Evolutionary conservation across 1,284 basidiomycete species (phyloP).

Genomic region (Puccinia brachypodii): DNA sequence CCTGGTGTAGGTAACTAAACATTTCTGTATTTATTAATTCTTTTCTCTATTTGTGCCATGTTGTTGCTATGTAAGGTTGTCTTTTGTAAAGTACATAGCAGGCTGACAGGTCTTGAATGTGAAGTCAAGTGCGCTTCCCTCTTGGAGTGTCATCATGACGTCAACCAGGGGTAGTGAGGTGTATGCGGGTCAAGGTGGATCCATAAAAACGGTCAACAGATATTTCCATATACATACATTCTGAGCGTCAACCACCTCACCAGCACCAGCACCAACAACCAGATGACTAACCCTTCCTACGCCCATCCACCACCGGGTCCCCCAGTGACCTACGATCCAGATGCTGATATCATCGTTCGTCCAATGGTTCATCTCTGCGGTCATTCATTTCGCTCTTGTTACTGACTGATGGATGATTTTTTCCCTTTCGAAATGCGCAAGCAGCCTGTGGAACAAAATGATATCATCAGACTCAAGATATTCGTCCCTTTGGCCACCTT

Average conservation of each 20-base stretch:
- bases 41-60: no score
- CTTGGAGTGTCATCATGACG: not conserved
- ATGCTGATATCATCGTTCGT: slow-evolving; percentile 38
- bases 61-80: no score
- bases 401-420: not conserved
- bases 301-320: not conserved
- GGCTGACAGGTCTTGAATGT: no score
- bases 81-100: no score
- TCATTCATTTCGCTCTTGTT: no score
- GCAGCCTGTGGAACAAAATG: slow-evolving; percentile 46
- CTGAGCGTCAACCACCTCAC: not conserved
- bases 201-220: slow-evolving; percentile 4
- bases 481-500: slow-evolving; percentile 46
- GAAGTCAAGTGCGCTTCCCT: no score
- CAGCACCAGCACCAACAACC: not conserved
- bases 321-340: slow-evolving; percentile 33
- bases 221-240: not conserved
- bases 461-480: slow-evolving; percentile 46
- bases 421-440: not conserved
- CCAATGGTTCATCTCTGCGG: not conserved
- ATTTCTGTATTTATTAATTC: no score
- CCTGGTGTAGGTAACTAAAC: no score
- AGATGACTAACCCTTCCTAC: slow-evolving; percentile 19
- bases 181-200: not conserved
- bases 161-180: not conserved